Base-by-base conservation (phyloP, 768 basidiomycete genomes). In the Psilocybe cyanescens region DNA sequence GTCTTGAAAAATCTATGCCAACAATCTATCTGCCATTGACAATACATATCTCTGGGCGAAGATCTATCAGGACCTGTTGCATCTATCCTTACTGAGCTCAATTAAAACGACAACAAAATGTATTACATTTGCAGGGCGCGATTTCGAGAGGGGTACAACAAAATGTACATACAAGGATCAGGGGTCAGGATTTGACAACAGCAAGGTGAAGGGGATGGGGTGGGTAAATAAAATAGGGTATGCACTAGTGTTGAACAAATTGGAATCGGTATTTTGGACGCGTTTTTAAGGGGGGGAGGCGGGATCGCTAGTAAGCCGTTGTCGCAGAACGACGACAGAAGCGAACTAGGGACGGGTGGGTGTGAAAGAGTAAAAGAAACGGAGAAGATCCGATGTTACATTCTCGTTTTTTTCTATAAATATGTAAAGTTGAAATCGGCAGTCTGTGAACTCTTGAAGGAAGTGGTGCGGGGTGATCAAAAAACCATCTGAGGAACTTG, bases 341-440 rank as follows among this genome's bases (percentile, higher is more conserved):
- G 11, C 33, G 6, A 35, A 35, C 33, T 11, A 35, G 37, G 16
- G 28, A 12, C 8, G 47, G 47, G 9, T 48, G 17, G 28, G 14
- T 17, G 8, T 9, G 19, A 17, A 48, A 9, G 47, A 19, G 19
- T 9, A 9, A 48, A 48, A 28, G 47, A 12, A 48, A 48, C 19
- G 28, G 44, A 46, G 55, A 28, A 46, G 30, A 57, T 57, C 46
- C 55, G 24, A 47, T 57, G 55, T 46, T 57, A 57, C 55, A 57
- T 57, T 57, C 45, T 14, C 16, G 11, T 35, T 35, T 35, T 35
- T 57, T 48, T 55, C 17, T 17, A 57, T 57, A 37, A 55, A 55
- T 55, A 55, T 53, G 24, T n/a, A 48, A 57, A 50, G 48, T 57
- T 48, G 33, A 47, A 33, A 57, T 48, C 31, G n/a, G 14, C 17